Evolutionary conservation across 306 rosid genomes (phyloP).

Genomic region (Ormosia emarginata): DNA sequence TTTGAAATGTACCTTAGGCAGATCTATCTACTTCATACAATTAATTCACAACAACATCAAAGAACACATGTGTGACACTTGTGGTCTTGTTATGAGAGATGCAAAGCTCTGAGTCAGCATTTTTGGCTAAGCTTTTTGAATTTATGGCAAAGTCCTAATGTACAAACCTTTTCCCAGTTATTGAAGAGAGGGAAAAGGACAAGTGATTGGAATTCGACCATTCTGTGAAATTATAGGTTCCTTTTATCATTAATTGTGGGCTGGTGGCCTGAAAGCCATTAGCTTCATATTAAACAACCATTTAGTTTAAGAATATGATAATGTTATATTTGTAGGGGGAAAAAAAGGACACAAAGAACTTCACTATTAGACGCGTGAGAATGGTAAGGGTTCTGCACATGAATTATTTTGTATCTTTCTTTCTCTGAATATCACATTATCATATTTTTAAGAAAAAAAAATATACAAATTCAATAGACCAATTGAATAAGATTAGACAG

Average conservation of each 20-base stretch:
- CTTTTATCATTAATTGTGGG: neutral
- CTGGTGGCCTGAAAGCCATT: neutral
- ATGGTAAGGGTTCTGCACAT: neutral
- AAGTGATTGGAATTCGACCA: constrained; percentile 10
- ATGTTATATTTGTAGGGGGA: neutral
- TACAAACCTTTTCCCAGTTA: neutral
- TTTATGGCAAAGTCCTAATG: constrained; percentile 10
- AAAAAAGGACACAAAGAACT: neutral
- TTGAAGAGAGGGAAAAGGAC: constrained; percentile 21
- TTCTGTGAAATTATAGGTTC: neutral
- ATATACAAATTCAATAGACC: neutral
- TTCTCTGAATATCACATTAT: neutral
- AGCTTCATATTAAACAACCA: neutral
- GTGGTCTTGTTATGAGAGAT: neutral
- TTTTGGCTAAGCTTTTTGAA: constrained; percentile 28
- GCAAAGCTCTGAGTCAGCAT: constrained; percentile 14
- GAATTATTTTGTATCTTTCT: neutral
- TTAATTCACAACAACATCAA: neutral
- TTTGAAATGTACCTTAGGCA: constrained; percentile 15
- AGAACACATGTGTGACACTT: constrained; percentile 27
- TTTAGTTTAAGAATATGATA: neutral
- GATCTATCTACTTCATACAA: constrained; percentile 3
- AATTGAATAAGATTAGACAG: neutral
- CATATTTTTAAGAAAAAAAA: neutral
- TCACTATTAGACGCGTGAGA: neutral